Base-by-base conservation (phyloP, 129 eudicot genomes). In the Artemisia annua region DNA sequence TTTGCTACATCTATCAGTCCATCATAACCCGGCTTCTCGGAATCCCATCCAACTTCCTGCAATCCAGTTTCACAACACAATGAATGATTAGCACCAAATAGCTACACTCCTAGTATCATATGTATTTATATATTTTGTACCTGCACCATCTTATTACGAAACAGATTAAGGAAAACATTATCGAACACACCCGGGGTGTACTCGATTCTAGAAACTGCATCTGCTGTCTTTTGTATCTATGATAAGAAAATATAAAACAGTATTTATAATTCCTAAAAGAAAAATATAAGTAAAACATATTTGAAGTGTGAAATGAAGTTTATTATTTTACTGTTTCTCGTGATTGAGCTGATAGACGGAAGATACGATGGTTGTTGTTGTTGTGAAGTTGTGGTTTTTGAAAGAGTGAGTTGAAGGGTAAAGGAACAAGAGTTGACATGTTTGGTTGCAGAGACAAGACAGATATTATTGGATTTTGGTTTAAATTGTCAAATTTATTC, bases 41-140 rank as follows among this genome's bases (percentile, higher is more conserved):
- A 94, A 67, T 94, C 97, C 97, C 99, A 90, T 39, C 99, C 97
- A 68, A 82, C 85, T 74, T 94, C 99, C 98, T 93, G 80, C 16
- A 51, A 60, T 54, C 56, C 62, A 67, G 32, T 48, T 30, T 74
- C 46, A 3, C 3, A 69, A 32, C 48, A 52, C 58, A n/a, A n/a
- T n/a, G n/a, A 5, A 39, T 7, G 10, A 39, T 7, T 8, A 39
- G 10, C 7, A 39, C 1, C 26, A 24, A 24, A 1, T 35, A 35
- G 44, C 44, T 35, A 35, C 44, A 35, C 44, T 35, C 2, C 44
- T 35, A 35, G 9, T 1, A 8, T 39, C 1, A 7, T 7, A 49
- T 15, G 22, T 7, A 52, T 7, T n/a, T n/a, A n/a, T 18, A 3
- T 16, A 9, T 26, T 66, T 14, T 46, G 14, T 66, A 90, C 98